A percentile compares a stretch with the other conserved stretches of the same genome.
Evolutionary conservation across 1,284 basidiomycete genomes (phyloP).

Genomic region (Ceratobasidium sp.): DNA sequence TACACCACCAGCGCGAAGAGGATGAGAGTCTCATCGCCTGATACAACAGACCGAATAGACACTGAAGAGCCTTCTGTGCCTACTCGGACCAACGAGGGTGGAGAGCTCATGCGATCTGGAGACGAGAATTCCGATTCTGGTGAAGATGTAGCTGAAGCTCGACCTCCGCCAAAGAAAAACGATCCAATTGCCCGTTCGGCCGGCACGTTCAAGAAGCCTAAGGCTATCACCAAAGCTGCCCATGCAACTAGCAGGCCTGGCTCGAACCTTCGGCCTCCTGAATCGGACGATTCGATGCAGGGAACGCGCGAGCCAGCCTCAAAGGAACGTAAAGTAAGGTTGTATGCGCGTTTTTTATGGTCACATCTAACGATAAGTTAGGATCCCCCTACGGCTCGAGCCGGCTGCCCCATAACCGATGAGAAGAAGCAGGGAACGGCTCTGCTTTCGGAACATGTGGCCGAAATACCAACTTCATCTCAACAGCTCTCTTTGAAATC

Average conservation of each 20-base stretch:
- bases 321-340: background rate
- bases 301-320: background rate
- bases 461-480: background rate
- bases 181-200: background rate
- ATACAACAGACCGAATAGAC: background rate
- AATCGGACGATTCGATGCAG: background rate
- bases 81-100: no score
- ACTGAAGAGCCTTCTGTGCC: background rate
- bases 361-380: background rate
- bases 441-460: background rate
- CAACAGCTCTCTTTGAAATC: background rate
- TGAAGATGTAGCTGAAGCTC: background rate
- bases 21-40: constrained; percentile 16
- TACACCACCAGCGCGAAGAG: constrained; percentile 15
- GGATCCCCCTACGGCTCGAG: background rate
- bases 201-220: background rate
- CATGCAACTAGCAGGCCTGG: background rate
- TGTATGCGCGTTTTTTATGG: background rate
- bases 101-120: background rate
- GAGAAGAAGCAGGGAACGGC: background rate
- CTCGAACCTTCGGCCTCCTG: background rate
- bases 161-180: background rate
- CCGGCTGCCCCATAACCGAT: background rate
- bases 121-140: background rate
- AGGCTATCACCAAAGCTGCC: background rate